Evolutionary conservation across 345 rosid species (phyloP).

Genomic region (Sonneratia caseolaris): DNA sequence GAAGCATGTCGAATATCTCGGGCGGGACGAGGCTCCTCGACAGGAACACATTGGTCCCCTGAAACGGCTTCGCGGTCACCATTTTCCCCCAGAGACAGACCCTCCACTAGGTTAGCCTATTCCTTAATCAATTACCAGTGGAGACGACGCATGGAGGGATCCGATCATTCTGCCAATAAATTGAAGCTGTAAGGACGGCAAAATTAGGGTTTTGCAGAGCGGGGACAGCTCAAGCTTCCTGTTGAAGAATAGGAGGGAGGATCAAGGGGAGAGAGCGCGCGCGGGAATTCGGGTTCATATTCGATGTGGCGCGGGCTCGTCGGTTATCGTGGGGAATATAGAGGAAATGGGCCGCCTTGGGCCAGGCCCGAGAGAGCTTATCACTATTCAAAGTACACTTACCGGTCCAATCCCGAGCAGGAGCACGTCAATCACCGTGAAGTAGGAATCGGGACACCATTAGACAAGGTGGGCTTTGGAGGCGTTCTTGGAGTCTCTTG

Average conservation of each 20-base stretch:
- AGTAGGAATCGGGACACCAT: too few species aligned
- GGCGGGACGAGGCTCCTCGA: conserved; percentile 83
- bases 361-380: background rate
- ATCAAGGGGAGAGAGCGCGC: background rate
- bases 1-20: conserved; percentile 73
- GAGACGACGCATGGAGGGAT: background rate
- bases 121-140: background rate
- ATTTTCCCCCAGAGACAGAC: conserved; percentile 6
- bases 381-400: too few species aligned
- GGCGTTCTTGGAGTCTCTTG: background rate
- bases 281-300: background rate
- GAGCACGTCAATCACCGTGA: too few species aligned
- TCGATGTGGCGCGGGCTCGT: background rate
- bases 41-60: conserved; percentile 67
- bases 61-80: conserved; percentile 59
- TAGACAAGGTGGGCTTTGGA: too few species aligned
- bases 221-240: background rate
- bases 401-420: too few species aligned
- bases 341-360: background rate
- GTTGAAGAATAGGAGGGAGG: background rate
- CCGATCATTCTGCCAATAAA: background rate
- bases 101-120: background rate
- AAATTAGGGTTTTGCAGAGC: background rate
- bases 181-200: background rate
- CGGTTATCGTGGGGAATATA: background rate